Base-by-base conservation (phyloP, 2,329 filamentous ascomycete genomes). In the Samsoniella hepiali region DNA sequence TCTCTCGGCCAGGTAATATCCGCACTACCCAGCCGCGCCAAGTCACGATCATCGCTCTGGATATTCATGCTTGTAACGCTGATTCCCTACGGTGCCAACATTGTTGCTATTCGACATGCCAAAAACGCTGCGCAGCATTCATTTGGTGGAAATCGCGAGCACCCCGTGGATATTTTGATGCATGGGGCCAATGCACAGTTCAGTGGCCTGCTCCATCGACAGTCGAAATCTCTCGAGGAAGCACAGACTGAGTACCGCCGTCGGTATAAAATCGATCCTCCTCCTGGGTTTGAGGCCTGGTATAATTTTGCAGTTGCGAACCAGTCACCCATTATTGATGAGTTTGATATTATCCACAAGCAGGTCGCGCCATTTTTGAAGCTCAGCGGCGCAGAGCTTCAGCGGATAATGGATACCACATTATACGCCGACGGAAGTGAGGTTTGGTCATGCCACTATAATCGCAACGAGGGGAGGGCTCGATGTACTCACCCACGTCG, bases 271-370 rank as follows among this genome's bases (percentile, higher is more conserved):
- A 67, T 75, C 1, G 72, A 77, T 1, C 81, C 81, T 0, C 82
- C 82, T 0, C 70, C 72, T 0, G 81, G 82, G 0, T 84, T 84
- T 36, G 69, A 78, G 1, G 69, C 65, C 3, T 84, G 81, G 82
- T 80, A 75, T 29, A 66, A 74, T 1, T 82, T 75, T 55, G 80
- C 81, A 0, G 57, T 67, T 1, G 65, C 67, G 0, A 69, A 79
- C 1, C 38, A 76, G 2, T 82, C 80, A 0, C 72, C 73, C 0
- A 74, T 83, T n/a, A 81, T 84, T 38, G 81, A 84, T 63, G 78
- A 83, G 3, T 84, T 80, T 34, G 78, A 84, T 45, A 72, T 68
- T 0, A 79, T 84, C 2, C 69, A 76, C 47, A 64, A 77, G 0
- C 65, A 70, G 0, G 66, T 84, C 1, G 68, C 70, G 0, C 81